Percentiles rank a stretch among this genome's conserved stretches.
These are phyloP conservation scores for Starmerella vaccinii DNA, from an alignment of 805 yeast species.

Conservation along the genomic window DNA sequence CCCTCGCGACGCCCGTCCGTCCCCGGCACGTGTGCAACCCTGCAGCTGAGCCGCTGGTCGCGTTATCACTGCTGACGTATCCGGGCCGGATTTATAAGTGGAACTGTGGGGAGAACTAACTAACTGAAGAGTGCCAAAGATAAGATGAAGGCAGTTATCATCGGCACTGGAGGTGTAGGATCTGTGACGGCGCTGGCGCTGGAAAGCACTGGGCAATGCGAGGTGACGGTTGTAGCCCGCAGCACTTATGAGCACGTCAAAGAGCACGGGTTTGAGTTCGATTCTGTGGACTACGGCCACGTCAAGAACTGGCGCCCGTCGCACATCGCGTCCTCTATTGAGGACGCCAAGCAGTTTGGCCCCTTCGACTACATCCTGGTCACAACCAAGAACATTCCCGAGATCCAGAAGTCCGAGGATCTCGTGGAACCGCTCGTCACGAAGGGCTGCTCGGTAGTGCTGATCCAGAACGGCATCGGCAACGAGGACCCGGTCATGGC, in stretches of 20 bases:
- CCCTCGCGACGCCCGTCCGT: no score
- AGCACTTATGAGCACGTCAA: constrained; percentile 49
- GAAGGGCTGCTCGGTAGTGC: constrained; percentile 40
- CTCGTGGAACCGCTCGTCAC: constrained; percentile 43
- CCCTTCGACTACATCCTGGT: constrained; percentile 52
- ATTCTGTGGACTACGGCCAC: constrained; percentile 54
- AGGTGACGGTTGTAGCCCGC: constrained; percentile 54
- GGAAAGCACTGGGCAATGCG: constrained; percentile 38
- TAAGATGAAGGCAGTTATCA: constrained; percentile 40
- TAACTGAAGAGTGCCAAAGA: no score
- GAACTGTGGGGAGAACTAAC: not conserved
- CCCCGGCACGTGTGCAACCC: no score
- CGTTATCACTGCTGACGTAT: not conserved
- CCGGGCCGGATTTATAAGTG: not conserved
- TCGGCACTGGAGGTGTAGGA: constrained; percentile 86
- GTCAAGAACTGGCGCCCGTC: constrained; percentile 46
- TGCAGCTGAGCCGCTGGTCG: not conserved
- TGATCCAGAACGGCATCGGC: constrained; percentile 60
- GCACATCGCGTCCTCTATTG: constrained; percentile 31
- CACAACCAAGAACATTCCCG: constrained; percentile 58
- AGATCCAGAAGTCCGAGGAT: constrained; percentile 44
- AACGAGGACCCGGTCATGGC: constrained; percentile 45
- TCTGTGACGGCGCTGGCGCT: constrained; percentile 61
- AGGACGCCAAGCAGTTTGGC: constrained; percentile 37
- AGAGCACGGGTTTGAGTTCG: constrained; percentile 46